These are phyloP conservation scores for Mycogone perniciosa DNA, from an alignment of 2,329 filamentous ascomycete species.

Conservation along the genomic window DNA sequence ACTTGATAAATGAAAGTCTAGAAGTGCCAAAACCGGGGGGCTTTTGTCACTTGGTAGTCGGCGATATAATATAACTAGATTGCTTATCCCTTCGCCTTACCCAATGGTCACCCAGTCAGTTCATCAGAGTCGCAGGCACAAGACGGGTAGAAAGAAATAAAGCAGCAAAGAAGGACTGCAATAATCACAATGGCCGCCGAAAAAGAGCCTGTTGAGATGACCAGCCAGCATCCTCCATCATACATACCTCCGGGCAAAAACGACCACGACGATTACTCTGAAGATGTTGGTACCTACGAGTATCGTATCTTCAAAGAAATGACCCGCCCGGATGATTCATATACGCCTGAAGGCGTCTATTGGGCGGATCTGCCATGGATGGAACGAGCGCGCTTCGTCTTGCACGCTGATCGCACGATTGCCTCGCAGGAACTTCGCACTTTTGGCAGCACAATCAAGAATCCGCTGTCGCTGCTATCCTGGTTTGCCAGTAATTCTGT, in stretches of 20 bases:
- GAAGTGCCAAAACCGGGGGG: too few species aligned
- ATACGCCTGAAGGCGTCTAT: conserved; percentile 75
- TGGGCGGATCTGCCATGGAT: conserved; percentile 79
- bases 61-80: too few species aligned
- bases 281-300: conserved; percentile 42
- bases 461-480: conserved; percentile 71
- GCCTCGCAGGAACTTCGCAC: conserved; percentile 57
- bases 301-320: conserved; percentile 66
- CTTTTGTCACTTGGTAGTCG: too few species aligned
- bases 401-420: conserved; percentile 64
- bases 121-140: too few species aligned
- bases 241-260: conserved; percentile 32
- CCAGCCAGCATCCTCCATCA: too few species aligned
- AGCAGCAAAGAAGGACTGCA: too few species aligned
- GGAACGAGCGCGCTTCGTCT: conserved; percentile 70
- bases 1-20: too few species aligned
- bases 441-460: conserved; percentile 76
- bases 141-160: too few species aligned
- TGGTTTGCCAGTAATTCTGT: conserved; percentile 90
- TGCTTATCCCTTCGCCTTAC: too few species aligned
- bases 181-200: too few species aligned
- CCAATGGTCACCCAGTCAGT: too few species aligned
- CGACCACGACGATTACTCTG: conserved; percentile 39
- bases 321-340: conserved; percentile 83
- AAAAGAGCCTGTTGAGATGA: too few species aligned